Base-by-base conservation (phyloP, 208 protist species). In the Trypanosoma cruzi region DNA sequence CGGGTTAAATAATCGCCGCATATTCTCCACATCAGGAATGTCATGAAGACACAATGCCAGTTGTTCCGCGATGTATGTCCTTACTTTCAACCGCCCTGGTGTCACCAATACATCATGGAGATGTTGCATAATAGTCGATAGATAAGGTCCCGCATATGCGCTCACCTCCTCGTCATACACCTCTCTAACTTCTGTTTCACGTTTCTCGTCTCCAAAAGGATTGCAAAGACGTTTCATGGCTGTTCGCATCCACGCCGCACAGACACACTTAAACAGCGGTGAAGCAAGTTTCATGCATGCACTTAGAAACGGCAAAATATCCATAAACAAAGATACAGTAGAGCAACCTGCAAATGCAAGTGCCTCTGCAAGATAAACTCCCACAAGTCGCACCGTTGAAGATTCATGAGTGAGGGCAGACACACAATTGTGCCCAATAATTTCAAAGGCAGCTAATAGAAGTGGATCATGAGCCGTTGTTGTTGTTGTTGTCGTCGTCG, bases 291-390 rank as follows among this genome's bases (percentile, higher is more conserved):
- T 6, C 53, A n/a, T 32, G 32, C 53, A 44, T 13, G 65, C 58
- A 60, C 79, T 76, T 26, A 88, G 28, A 28, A 85, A 37, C 5
- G 69, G 82, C 48, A 81, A 26, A 18, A 78, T 44, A n/a, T 70
- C 62, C 44, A 57, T 28, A 37, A 84, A 53, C 37, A 72, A 61
- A 34, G 60, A 40, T 28, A n/a, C 14, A 7, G 72, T 48, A 3
- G 77, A 59, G 44, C 40, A 60, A 4, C 77, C 73, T 10, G 49
- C n/a, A 29, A 24, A 49, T 1, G 62, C 56, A 40, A 81, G 67
- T 18, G 72, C 68, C 28, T 63, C 57, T 22, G 78, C 77, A 28
- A 90, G 69, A 14, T 73, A 62, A 0, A 37, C 52, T 20, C 84
- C 84, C 8, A 68, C 61, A 20, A 84, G 66, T 13, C 84, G 84